These are phyloP conservation scores for Aspergillus heteromorphus DNA, from an alignment of 495 filamentous ascomycete species.

Conservation along the genomic window DNA sequence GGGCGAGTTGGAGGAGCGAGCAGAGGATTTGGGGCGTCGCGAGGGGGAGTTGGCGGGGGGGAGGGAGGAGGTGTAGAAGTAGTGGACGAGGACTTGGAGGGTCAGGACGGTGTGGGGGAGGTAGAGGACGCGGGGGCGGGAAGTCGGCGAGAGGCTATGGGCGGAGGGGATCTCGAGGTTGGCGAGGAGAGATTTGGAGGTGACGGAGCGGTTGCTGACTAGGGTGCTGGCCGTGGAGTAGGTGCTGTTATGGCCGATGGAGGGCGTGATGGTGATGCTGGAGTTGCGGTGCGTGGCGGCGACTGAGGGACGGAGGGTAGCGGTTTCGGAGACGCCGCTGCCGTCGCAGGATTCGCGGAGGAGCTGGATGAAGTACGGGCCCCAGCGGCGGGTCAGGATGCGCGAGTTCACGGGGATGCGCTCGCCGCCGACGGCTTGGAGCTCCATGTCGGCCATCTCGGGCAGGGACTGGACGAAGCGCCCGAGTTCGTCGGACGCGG, in stretches of 20 bases:
- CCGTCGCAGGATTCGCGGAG: constrained; percentile 64
- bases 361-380: constrained; percentile 88
- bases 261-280: constrained; percentile 78
- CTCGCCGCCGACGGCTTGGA: constrained; percentile 83
- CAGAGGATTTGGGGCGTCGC: constrained; percentile 95
- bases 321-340: constrained; percentile 40
- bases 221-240: constrained; percentile 57
- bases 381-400: constrained; percentile 82
- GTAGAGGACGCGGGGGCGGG: constrained; percentile 79
- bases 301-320: constrained; percentile 46
- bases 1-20: constrained; percentile 86
- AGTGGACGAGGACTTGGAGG: constrained; percentile 80
- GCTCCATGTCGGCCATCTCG: constrained; percentile 96
- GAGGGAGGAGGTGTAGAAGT: constrained; percentile 85
- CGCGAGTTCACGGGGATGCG: constrained; percentile 90
- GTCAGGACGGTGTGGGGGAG: constrained; percentile 89
- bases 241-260: constrained; percentile 52
- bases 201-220: constrained; percentile 42
- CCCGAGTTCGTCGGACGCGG: constrained; percentile 79
- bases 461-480: constrained; percentile 67
- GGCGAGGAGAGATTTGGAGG: constrained; percentile 41
- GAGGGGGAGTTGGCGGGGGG: constrained; percentile 69
- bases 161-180: constrained; percentile 41
- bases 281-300: constrained; percentile 58
- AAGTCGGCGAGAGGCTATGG: constrained; percentile 58